phyloP scores from a whole-genome alignment of 306 rosid genomes.

The Boehmeria nivea region DNA sequence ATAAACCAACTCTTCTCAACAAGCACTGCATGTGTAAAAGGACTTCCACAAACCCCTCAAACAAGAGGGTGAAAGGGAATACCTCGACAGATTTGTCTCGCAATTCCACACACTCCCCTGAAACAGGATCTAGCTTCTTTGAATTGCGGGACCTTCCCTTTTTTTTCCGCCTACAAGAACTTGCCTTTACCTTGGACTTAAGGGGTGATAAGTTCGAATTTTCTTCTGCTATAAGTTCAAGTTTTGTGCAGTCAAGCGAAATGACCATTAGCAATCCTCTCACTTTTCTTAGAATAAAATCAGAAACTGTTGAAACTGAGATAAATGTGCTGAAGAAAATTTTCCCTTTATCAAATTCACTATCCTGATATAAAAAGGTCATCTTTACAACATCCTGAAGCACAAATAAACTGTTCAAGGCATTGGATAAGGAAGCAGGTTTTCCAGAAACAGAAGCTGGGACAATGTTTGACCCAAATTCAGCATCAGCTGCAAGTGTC shows the following conservation, averaged over 20 bases:
- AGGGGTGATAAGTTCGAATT: constrained; percentile 40
- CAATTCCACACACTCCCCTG: constrained; percentile 31
- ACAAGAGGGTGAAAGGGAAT: constrained; percentile 14
- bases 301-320: constrained; percentile 77
- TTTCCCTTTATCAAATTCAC: constrained; percentile 52
- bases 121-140: constrained; percentile 47
- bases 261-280: constrained; percentile 83
- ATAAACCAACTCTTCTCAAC: constrained; percentile 23
- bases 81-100: constrained; percentile 45
- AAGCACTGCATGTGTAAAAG: constrained; percentile 21
- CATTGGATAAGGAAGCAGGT: constrained; percentile 46
- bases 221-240: constrained; percentile 67
- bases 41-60: constrained; percentile 19
- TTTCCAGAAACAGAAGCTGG: constrained; percentile 51
- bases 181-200: constrained; percentile 60
- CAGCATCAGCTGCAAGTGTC: constrained; percentile 35
- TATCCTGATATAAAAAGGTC: constrained; percentile 35
- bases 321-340: constrained; percentile 72
- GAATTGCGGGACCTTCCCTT: constrained; percentile 57
- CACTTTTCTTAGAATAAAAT: constrained; percentile 68
- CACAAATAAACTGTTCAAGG: constrained; percentile 55
- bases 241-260: constrained; percentile 85
- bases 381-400: constrained; percentile 60
- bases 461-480: constrained; percentile 50
- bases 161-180: constrained; percentile 59